Evolutionary conservation across 106 monocot species (phyloP), one percentile per base, ranked within the genome.

Genomic region (Agapanthus africanus): DNA sequence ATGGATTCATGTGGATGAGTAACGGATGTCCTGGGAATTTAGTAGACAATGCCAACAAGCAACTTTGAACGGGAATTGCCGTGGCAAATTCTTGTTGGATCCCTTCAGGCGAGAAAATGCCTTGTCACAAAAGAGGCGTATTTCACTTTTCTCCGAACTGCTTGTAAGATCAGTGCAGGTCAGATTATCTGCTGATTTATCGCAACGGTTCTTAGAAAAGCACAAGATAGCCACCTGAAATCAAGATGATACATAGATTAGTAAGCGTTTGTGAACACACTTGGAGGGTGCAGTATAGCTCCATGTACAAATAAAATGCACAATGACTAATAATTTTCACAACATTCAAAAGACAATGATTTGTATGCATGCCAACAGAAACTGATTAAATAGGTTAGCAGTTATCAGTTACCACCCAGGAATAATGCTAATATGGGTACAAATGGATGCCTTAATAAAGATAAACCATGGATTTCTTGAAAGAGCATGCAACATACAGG

Each of bases 31-130:
- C 16, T 37, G 19, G 15, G 13, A 62, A 27, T 54, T 80, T 11
- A 15, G 8, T 30, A 57, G 56, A 31, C 10, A 49, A 57, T n/a
- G 6, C 46, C 33, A 46, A 65, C 49, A 56, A 13, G 37, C 21
- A 33, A 28, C 18, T 73, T 25, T 4, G 7, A 54, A 7, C 65
- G 57, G 36, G 8, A 51, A 70, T 75, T 88, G 91, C 85, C 91
- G 95, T 33, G 95, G 95, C 79, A 95, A 91, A 36, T 86, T 82
- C 78, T 86, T 91, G 59, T 95, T 88, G 74, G 95, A 88, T 66
- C 95, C 95, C 74, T 91, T 91, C 35, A 95, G 82, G 40, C 95
- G 85, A 63, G 91, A 86, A 83, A 95, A 95, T 28, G 91, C 95
- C 80, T 88, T 95, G 63, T 91, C 86, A 76, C 95, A 95, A 65